Evolutionary conservation across 805 yeast genomes (phyloP).

Genomic region (Cyberlindnera euphorbiae): DNA sequence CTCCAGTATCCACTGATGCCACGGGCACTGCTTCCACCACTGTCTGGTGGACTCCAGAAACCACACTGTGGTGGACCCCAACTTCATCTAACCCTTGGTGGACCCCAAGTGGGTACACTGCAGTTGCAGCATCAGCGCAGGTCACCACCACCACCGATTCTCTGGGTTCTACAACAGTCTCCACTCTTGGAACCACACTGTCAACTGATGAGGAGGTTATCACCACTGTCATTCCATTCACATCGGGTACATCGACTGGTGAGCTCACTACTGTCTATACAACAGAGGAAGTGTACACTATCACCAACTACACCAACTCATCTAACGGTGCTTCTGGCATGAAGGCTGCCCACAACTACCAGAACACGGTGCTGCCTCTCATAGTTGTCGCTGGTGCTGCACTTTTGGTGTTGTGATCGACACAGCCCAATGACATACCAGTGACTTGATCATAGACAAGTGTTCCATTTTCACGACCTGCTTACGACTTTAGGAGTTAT

Average conservation of each 20-base stretch:
- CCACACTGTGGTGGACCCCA: conserved; percentile 19
- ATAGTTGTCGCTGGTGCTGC: conserved; percentile 15
- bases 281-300: conserved; percentile 10
- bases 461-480: no score
- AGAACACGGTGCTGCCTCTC: conserved; percentile 9
- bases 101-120: conserved; percentile 5
- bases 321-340: conserved; percentile 12
- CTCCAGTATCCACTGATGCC: no score
- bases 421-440: not conserved
- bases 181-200: conserved; percentile 11
- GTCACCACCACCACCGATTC: conserved; percentile 10
- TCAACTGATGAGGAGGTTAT: conserved; percentile 11
- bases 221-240: conserved; percentile 10
- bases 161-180: conserved; percentile 9
- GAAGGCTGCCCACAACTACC: conserved; percentile 5
- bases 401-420: conserved; percentile 6
- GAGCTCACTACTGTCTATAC: conserved; percentile 13
- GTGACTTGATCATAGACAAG: no score
- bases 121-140: conserved; percentile 5
- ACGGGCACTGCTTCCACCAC: conserved; percentile 10
- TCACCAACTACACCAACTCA: conserved; percentile 12
- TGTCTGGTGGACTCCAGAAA: conserved; percentile 1
- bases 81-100: conserved; percentile 6
- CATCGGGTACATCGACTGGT: conserved; percentile 17
- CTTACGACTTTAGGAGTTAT: no score